A percentile compares a stretch with the other conserved stretches of the same genome.
These are phyloP conservation scores for Zelopaecilomyces penicillatus DNA, from an alignment of 2,329 filamentous ascomycete species.

Conservation along the genomic window DNA sequence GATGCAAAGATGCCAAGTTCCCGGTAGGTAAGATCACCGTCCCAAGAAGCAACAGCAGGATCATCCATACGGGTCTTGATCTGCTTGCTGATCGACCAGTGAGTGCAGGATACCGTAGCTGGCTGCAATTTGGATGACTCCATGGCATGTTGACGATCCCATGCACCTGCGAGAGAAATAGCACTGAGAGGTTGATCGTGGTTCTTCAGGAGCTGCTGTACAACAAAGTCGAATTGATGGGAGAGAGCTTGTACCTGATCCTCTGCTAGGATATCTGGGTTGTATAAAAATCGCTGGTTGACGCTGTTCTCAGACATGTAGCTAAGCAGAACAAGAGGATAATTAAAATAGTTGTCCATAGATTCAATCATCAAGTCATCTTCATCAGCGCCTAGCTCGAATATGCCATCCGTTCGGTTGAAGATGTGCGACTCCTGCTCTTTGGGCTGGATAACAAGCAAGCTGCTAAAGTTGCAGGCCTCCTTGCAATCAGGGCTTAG, in stretches of 20 bases:
- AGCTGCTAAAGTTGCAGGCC: conserved; percentile 2
- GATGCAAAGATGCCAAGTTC: conserved; percentile 28
- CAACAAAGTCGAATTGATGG: conserved; percentile 10
- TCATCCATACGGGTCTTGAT: not conserved
- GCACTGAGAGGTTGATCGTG: not conserved
- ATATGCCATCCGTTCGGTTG: not conserved
- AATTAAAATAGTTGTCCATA: conserved; percentile 10
- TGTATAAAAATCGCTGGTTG: conserved; percentile 5
- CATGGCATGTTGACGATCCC: conserved; percentile 1
- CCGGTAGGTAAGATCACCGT: conserved; percentile 1
- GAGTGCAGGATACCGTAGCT: not conserved
- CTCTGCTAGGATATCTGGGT: conserved; percentile 5
- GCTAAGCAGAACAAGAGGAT: conserved; percentile 10
- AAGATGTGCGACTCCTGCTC: conserved; percentile 1
- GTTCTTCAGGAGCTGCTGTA: conserved; percentile 9
- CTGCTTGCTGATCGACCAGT: conserved; percentile 1
- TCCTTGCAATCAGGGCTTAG: conserved; percentile 8
- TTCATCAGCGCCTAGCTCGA: not conserved
- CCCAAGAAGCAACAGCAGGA: conserved; percentile 2
- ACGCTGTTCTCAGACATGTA: conserved; percentile 4
- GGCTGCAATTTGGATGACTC: not conserved
- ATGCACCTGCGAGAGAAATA: not conserved
- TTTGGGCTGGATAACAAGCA: conserved; percentile 5
- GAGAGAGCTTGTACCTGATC: conserved; percentile 5
- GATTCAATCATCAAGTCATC: conserved; percentile 2